These are phyloP conservation scores for Protea cynaroides DNA, from an alignment of 164 flowering plant genomes.

Conservation along the genomic window DNA sequence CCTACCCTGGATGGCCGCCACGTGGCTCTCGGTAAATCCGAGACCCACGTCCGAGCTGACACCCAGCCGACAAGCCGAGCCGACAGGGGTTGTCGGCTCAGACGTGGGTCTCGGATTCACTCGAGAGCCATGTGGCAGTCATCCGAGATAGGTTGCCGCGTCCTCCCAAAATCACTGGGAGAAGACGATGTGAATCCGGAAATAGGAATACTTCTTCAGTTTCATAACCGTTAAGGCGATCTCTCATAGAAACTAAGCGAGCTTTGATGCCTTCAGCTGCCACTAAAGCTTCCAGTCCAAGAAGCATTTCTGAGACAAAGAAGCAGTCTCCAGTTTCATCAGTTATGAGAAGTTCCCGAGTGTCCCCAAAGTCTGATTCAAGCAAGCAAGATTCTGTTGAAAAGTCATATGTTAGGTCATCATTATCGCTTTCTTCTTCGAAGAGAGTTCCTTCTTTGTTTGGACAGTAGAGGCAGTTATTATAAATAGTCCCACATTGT, in stretches of 20 bases:
- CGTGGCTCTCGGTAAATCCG: no score
- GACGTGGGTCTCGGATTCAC: no score
- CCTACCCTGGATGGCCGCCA: no score
- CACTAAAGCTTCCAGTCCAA: conserved; percentile 24
- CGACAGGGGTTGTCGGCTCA: no score
- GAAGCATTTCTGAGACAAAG: conserved; percentile 33
- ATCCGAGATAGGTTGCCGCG: no score
- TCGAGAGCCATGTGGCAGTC: no score
- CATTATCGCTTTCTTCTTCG: conserved; percentile 42
- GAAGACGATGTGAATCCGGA: no score
- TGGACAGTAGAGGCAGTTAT: no score
- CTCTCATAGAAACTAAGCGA: conserved; percentile 54
- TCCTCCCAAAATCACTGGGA: no score
- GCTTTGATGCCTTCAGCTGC: conserved; percentile 46
- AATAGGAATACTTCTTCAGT: conserved; percentile 14
- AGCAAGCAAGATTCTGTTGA: conserved; percentile 35
- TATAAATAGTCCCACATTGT: no score
- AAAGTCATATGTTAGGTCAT: conserved; percentile 37
- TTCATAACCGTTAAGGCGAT: conserved; percentile 38
- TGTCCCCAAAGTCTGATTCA: conserved; percentile 37
- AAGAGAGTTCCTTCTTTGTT: conserved; percentile 41
- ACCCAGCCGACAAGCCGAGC: no score
- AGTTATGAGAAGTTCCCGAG: conserved; percentile 28
- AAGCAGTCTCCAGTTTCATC: conserved; percentile 46
- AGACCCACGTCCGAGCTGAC: no score